Evolutionary conservation across 2,329 filamentous ascomycete species (phyloP).

Genomic region (Nannizziopsis arthrosporioides): DNA sequence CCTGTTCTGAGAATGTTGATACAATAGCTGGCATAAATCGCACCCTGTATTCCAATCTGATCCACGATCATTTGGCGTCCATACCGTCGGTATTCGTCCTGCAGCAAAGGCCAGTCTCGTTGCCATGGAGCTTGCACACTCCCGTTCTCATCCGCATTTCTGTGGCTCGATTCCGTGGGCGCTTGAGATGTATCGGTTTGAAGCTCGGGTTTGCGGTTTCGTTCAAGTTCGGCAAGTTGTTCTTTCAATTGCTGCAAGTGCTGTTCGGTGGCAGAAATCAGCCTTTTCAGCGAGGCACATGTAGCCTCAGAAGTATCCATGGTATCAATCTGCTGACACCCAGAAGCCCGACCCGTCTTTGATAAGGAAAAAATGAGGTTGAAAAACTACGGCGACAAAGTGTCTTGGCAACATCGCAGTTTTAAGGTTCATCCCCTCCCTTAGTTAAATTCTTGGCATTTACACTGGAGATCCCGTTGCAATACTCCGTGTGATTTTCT

Average conservation of each 20-base stretch:
- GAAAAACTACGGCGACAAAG: background rate
- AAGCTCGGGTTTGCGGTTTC: background rate
- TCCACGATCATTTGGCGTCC: slow-evolving; percentile 84
- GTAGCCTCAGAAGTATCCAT: background rate
- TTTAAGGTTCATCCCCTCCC: too few species aligned
- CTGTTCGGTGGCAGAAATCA: slow-evolving; percentile 29
- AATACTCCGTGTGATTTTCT: too few species aligned
- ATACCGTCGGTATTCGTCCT: slow-evolving; percentile 73
- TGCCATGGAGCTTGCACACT: background rate
- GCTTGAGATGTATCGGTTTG: background rate
- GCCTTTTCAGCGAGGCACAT: slow-evolving; percentile 12
- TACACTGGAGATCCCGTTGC: too few species aligned
- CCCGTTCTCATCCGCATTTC: background rate
- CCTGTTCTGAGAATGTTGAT: background rate
- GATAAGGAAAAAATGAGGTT: background rate
- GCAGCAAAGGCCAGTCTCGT: slow-evolving; percentile 54
- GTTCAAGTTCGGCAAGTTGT: slow-evolving; percentile 21
- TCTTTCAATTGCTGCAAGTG: slow-evolving; percentile 27
- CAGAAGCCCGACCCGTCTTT: background rate
- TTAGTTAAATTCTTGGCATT: too few species aligned
- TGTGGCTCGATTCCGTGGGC: background rate
- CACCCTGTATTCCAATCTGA: slow-evolving; percentile 63
- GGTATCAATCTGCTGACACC: background rate
- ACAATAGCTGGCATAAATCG: background rate
- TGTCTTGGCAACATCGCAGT: background rate